Evolutionary conservation across 1,284 basidiomycete genomes (phyloP).

Genomic region (Puccinia coronata): DNA sequence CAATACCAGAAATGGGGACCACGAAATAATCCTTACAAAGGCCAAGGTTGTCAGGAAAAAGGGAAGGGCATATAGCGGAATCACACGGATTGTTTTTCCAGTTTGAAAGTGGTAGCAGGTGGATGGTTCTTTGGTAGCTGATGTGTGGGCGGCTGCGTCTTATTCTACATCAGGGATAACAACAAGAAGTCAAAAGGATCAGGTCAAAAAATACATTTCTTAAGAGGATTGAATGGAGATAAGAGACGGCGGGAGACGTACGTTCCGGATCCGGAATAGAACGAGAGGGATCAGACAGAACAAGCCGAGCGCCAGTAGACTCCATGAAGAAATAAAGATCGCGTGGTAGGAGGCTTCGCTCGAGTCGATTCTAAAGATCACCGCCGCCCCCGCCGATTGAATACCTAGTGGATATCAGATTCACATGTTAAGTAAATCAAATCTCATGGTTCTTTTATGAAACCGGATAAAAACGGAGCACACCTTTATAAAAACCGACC

Average conservation of each 20-base stretch:
- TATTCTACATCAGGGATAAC: not conserved
- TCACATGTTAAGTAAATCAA: not conserved
- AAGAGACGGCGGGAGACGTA: not conserved
- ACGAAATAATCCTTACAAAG: not conserved
- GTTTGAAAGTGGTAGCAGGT: slow-evolving; percentile 1
- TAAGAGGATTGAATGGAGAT: not conserved
- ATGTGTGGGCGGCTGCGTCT: not conserved
- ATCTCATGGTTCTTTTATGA: not conserved
- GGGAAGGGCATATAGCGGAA: not conserved
- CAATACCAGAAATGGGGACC: not conserved
- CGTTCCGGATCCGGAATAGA: slow-evolving; percentile 33
- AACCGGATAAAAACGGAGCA: not conserved
- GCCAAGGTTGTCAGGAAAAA: not conserved
- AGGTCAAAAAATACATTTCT: not conserved
- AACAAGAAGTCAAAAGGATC: not conserved
- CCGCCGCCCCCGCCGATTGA: slow-evolving; percentile 48
- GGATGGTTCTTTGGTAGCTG: not conserved
- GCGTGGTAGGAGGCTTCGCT: slow-evolving; percentile 48
- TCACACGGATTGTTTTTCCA: slow-evolving; percentile 9
- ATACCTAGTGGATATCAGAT: slow-evolving; percentile 17
- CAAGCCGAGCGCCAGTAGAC: slow-evolving; percentile 28
- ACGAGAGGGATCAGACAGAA: slow-evolving; percentile 29
- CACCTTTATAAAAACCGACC: slow-evolving; percentile 50
- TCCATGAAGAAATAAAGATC: slow-evolving; percentile 50
- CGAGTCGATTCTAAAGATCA: slow-evolving; percentile 44